These are phyloP conservation scores for Alternaria angustiovoidea DNA, from an alignment of 2,329 filamentous ascomycete species.

Conservation along the genomic window DNA sequence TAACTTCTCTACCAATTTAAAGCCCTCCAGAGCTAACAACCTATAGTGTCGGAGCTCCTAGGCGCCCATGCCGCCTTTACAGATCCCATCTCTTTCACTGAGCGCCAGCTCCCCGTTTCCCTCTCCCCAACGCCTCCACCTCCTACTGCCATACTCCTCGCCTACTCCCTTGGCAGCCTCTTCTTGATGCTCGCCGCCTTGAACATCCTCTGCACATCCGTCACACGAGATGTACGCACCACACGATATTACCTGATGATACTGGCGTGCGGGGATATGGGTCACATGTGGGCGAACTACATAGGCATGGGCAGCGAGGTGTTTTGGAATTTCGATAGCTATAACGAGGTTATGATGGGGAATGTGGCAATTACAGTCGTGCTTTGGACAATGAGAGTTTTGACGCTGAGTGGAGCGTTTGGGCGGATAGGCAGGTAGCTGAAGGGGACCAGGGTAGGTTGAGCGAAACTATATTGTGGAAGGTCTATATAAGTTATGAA, in stretches of 20 bases:
- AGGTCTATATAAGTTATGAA: neutral
- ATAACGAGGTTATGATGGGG: slow-evolving; percentile 39
- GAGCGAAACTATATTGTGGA: neutral
- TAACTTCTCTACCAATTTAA: neutral
- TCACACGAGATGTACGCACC: slow-evolving; percentile 35
- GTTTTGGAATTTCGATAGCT: slow-evolving; percentile 34
- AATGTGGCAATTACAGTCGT: slow-evolving; percentile 37
- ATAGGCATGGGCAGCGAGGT: slow-evolving; percentile 28
- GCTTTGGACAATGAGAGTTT: slow-evolving; percentile 31
- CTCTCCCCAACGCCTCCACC: slow-evolving; percentile 12
- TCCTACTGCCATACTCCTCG: slow-evolving; percentile 23
- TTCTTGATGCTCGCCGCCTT: slow-evolving; percentile 32
- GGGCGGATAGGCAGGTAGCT: slow-evolving; percentile 23
- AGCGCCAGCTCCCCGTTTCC: slow-evolving; percentile 25
- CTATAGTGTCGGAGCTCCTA: slow-evolving; percentile 13
- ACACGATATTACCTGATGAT: slow-evolving; percentile 34
- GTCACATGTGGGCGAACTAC: slow-evolving; percentile 38
- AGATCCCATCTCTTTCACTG: slow-evolving; percentile 25
- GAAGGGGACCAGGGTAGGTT: neutral
- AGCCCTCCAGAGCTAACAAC: neutral
- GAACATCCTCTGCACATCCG: slow-evolving; percentile 32
- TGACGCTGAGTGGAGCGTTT: slow-evolving; percentile 34
- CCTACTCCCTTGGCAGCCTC: slow-evolving; percentile 35
- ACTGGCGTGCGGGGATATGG: slow-evolving; percentile 31
- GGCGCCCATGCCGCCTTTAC: slow-evolving; percentile 27